Base-by-base conservation (phyloP, 805 yeast species). In the Lachancea fermentati region DNA sequence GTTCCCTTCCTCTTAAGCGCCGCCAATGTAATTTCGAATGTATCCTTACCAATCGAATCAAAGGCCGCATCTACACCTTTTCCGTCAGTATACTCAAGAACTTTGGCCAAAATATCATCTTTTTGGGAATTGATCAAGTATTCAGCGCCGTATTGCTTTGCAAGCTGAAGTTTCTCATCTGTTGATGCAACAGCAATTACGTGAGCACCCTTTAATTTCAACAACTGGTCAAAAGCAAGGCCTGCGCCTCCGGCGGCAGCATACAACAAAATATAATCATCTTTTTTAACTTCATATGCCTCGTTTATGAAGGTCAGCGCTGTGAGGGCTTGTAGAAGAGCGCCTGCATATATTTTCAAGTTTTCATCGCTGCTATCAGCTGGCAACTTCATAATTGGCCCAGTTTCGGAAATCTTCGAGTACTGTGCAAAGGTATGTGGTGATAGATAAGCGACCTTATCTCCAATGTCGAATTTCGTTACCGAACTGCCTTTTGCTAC, bases 241-340 rank as follows among this genome's bases (percentile, higher is more conserved):
- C 97, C 97, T 37, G 85, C 91, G 42, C 97, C 96, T 34, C 97
- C 97, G 2, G 97, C 96, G 5, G 96, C 96, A 3, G 97, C 97
- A 67, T 88, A 86, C 18, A 86, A 79, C 34, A 89, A 69, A 32
- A 84, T 73, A 50, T 63, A 72, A 43, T 91, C 96, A 39, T 78
- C 89, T 57, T 73, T 67, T 51, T 85, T 58, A 30, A 85, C 83
- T 1, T 69, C 54, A 55, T 84, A 77, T 2, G 93, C 75, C 46
- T 84, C 87, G 28, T 70, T 65, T 34, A 78, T 65, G 44, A 89
- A 78, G 1, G 91, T 74, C 51, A 83, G 62, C 2, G 91, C 93
- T 5, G 97, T 89, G 46, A 88, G 66, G 1, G 87, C 93, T 60
- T 85, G 91, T 24, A 85, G 49, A 33, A 79, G 53, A 2, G 76